Evolutionary conservation across 768 basidiomycete genomes (phyloP), one percentile per base, ranked within the genome.

Genomic region (Rhizopogon vulgaris): DNA sequence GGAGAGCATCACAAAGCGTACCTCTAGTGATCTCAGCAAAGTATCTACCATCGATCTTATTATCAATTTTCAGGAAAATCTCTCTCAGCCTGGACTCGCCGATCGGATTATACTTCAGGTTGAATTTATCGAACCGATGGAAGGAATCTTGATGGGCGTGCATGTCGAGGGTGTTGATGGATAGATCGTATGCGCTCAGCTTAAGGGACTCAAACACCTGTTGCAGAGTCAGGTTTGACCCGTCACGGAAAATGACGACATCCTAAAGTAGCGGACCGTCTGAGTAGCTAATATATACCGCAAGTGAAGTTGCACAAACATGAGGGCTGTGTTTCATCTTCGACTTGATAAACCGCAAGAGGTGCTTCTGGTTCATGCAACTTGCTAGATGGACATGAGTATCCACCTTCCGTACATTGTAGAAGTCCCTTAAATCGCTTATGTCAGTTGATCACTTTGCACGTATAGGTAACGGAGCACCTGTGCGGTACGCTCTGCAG

Each of bases 101-200:
- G 54, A 94, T 92, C 0, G 94, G 94, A 60, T 96, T 96, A 67
- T 98, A 97, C 69, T 97, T 93, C 39, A 96, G 73, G 60, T 98
- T 98, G 73, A 98, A 98, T 64, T 95, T 93, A 73, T 96, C 96
- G 63, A 96, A 98, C 12, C 96, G 88, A 67, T 99, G 95, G 77
- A 99, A 98, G 1, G 94, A 90, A 63, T 96, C 94, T 57, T 90
- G 87, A 67, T 99, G 95, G 0, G 95, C 96, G 57, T 98, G 96
- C 96, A 99, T 99, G 64, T 99, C 96, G 38, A 99, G 80, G 3
- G 96, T 99, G 64, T 99, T 96, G 64, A 99, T 98, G 10, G 94
- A 96, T 32, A 99, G 79, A 59, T 99, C 96, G 67, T 99, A 99
- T 1, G 96, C 95, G 1, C 90, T 94, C 38, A 99, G 74, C 59